These are phyloP conservation scores for Gonapodya prolifera DNA, from an alignment of 192 early-diverging fungal genomes.

Conservation along the genomic window DNA sequence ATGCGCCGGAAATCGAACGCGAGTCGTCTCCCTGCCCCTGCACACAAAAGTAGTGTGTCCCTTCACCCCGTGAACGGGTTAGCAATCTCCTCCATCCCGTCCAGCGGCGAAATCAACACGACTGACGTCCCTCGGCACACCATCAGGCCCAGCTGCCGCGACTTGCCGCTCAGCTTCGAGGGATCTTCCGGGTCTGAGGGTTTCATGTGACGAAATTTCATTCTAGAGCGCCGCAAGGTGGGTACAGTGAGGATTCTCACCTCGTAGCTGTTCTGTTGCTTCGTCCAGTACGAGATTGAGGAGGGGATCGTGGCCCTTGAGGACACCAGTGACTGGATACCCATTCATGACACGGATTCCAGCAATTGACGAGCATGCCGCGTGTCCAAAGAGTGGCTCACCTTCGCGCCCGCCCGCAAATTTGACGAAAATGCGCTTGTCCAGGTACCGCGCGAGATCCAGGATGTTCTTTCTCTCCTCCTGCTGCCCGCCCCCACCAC, in stretches of 20 bases:
- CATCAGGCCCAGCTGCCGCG: conserved; percentile 66
- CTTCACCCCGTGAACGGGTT: conserved; percentile 64
- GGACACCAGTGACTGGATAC: conserved; percentile 62
- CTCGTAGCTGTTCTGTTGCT: conserved; percentile 66
- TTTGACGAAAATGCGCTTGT: conserved; percentile 84
- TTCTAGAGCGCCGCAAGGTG: neutral
- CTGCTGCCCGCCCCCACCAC: conserved; percentile 25
- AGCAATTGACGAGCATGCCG: neutral
- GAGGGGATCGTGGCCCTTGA: conserved; percentile 89
- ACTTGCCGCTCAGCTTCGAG: conserved; percentile 23
- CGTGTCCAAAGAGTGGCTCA: conserved; percentile 20
- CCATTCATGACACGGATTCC: neutral
- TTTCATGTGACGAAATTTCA: neutral
- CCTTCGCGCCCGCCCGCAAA: conserved; percentile 90
- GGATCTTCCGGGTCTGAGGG: neutral
- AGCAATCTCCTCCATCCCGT: conserved; percentile 79
- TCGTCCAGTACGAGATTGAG: conserved; percentile 91
- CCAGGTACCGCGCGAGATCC: conserved; percentile 84
- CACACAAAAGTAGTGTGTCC: too few relatives aligned
- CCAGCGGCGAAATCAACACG: conserved; percentile 79
- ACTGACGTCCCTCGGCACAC: conserved; percentile 82
- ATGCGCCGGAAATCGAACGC: too few relatives aligned
- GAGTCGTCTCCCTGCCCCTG: too few relatives aligned
- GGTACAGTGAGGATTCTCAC: conserved; percentile 22
- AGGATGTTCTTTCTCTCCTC: conserved; percentile 54